Evolutionary conservation across 345 rosid genomes (phyloP).

Genomic region (Carallia brachiata): DNA sequence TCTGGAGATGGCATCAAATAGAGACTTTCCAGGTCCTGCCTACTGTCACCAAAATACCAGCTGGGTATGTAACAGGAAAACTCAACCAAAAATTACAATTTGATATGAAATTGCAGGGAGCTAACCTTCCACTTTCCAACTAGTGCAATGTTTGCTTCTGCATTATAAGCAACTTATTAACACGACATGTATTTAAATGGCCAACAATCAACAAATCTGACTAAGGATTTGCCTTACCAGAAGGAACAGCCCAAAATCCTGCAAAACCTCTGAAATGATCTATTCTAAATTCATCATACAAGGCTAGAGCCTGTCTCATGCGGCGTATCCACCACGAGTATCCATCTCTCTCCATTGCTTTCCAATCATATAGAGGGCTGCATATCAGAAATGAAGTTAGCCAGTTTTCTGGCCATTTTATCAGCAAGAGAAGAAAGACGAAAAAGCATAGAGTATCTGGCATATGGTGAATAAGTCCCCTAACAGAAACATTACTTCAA

Average conservation of each 20-base stretch:
- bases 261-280: slow-evolving; percentile 98
- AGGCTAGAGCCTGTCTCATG: slow-evolving; percentile 63
- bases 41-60: slow-evolving; percentile 48
- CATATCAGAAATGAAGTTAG: slow-evolving; percentile 21
- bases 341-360: slow-evolving; percentile 81
- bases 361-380: slow-evolving; percentile 96
- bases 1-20: slow-evolving; percentile 72
- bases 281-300: slow-evolving; percentile 84
- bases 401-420: slow-evolving; percentile 15
- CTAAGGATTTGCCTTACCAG: slow-evolving; percentile 54
- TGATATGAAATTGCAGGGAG: slow-evolving; percentile 7
- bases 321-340: slow-evolving; percentile 91
- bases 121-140: slow-evolving; percentile 89
- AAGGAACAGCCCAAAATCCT: slow-evolving; percentile 91
- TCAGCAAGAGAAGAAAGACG: slow-evolving; percentile 4
- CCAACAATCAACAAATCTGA: slow-evolving; percentile 10
- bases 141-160: slow-evolving; percentile 85
- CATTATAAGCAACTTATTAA: slow-evolving; percentile 24
- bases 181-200: slow-evolving; percentile 1
- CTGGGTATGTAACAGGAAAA: slow-evolving; percentile 22
- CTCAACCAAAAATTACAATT: slow-evolving; percentile 16
- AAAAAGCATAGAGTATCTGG: not conserved
- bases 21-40: slow-evolving; percentile 92
- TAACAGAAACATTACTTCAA: no score
- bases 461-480: not conserved